Conservation (phyloP, 1,284 basidiomycete species). For the Cutaneotrichosporon daszewskae region DNA sequence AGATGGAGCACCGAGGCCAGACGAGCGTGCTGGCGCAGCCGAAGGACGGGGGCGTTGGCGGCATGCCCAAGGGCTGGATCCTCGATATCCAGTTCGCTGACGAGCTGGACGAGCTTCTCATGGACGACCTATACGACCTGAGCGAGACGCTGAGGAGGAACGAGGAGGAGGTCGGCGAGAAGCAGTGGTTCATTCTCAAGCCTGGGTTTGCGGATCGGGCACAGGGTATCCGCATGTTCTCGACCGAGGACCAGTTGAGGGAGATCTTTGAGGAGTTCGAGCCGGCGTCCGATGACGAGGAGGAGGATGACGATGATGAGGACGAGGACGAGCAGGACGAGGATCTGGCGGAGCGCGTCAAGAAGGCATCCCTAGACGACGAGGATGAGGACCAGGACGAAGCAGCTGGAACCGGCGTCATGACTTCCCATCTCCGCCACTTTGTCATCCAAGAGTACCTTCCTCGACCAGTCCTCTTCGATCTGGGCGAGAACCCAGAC, state of each 20-base stretch:
- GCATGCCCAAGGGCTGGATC: slow-evolving; percentile 75
- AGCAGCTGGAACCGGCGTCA: slow-evolving; percentile 56
- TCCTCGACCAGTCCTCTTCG: slow-evolving; percentile 65
- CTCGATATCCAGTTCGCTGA: slow-evolving; percentile 87
- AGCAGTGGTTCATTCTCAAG: slow-evolving; percentile 86
- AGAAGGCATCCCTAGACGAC: slow-evolving; percentile 49
- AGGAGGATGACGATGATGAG: slow-evolving; percentile 46
- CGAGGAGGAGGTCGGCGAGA: slow-evolving; percentile 39
- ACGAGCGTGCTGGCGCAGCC: slow-evolving; percentile 9
- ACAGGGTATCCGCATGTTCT: slow-evolving; percentile 89
- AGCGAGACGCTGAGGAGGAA: slow-evolving; percentile 57
- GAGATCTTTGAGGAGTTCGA: slow-evolving; percentile 84
- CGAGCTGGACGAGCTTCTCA: slow-evolving; percentile 89
- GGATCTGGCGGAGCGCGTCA: slow-evolving; percentile 15
- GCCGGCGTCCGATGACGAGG: slow-evolving; percentile 51
- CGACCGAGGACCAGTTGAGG: slow-evolving; percentile 63
- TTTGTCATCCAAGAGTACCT: slow-evolving; percentile 97
- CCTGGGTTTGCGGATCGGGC: slow-evolving; percentile 96
- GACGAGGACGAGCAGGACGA: slow-evolving; percentile 41
- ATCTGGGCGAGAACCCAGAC: slow-evolving; percentile 50
- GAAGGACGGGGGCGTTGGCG: slow-evolving; percentile 28
- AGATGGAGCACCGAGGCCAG: slow-evolving; percentile 51
- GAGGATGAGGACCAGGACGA: slow-evolving; percentile 41
- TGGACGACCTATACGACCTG: slow-evolving; percentile 90
- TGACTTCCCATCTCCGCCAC: slow-evolving; percentile 82